Evolutionary conservation across 2,329 filamentous ascomycete species (phyloP).

Genomic region (Claviceps lovelessii): DNA sequence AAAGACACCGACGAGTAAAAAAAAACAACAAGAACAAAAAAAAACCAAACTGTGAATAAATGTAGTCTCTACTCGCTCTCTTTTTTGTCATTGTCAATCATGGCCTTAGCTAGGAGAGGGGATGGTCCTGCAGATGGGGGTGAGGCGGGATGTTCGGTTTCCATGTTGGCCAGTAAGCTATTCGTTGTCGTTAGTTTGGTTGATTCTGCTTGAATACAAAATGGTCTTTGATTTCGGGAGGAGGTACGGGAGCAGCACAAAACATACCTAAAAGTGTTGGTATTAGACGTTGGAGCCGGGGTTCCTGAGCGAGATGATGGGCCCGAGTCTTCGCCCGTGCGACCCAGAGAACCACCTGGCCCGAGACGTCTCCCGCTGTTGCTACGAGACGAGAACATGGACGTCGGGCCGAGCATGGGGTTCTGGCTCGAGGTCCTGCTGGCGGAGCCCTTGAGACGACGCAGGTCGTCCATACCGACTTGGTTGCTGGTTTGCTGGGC

Average conservation of each 20-base stretch:
- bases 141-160: slow-evolving; percentile 49
- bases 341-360: slow-evolving; percentile 56
- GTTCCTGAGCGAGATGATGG: slow-evolving; percentile 82
- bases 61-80: slow-evolving; percentile 30
- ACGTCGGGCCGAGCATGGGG: slow-evolving; percentile 63
- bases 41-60: slow-evolving; percentile 10
- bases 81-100: slow-evolving; percentile 42
- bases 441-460: slow-evolving; percentile 56
- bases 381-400: slow-evolving; percentile 78
- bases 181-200: background rate
- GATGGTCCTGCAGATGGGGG: slow-evolving; percentile 56
- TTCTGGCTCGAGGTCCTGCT: slow-evolving; percentile 48
- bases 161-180: slow-evolving; percentile 47
- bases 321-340: slow-evolving; percentile 70
- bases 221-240: too few relatives aligned
- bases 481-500: slow-evolving; percentile 67
- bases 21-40: background rate
- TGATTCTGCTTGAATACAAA: too few relatives aligned
- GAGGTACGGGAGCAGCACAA: background rate
- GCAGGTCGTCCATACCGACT: slow-evolving; percentile 81
- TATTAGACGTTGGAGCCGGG: slow-evolving; percentile 59
- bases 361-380: slow-evolving; percentile 76
- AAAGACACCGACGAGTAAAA: slow-evolving; percentile 22
- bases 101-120: slow-evolving; percentile 49
- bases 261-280: slow-evolving; percentile 87